These are phyloP conservation scores for Hanseniaspora sp. DNA, from an alignment of 1,139 yeast genomes.

Conservation along the genomic window DNA sequence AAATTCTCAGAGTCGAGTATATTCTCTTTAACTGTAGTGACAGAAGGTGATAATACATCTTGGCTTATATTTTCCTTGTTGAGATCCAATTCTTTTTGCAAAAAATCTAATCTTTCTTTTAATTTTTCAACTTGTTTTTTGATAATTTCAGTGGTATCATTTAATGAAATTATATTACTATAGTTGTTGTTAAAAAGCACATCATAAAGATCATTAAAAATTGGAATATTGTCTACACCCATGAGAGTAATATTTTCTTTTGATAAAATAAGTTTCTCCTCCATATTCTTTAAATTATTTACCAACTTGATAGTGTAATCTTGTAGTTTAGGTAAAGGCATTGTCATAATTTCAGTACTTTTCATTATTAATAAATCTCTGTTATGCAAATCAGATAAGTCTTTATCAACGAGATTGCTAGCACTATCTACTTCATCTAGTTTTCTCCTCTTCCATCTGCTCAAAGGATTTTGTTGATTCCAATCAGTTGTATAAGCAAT, in stretches of 20 bases:
- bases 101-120: constrained; percentile 24
- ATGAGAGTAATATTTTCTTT: constrained; percentile 1
- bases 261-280: not conserved
- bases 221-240: not conserved
- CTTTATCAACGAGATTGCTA: not conserved
- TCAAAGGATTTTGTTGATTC: not conserved
- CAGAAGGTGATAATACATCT: too few relatives aligned
- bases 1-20: too few relatives aligned
- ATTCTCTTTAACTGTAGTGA: too few relatives aligned
- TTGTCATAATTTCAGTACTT: not conserved
- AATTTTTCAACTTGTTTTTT: constrained; percentile 25
- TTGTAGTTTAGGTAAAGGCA: not conserved
- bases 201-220: constrained; percentile 14
- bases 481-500: not conserved
- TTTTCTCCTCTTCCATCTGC: constrained; percentile 3
- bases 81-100: constrained; percentile 16
- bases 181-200: constrained; percentile 7
- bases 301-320: constrained; percentile 5
- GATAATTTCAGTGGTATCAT: constrained; percentile 22
- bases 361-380: not conserved
- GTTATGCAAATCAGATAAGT: not conserved
- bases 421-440: not conserved
- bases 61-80: constrained; percentile 4
- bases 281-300: not conserved
- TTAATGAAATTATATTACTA: constrained; percentile 11